A percentile compares a stretch with the other conserved stretches of the same genome.
phyloP scores from a whole-genome alignment of 2,329 filamentous ascomycete species.

The Fusarium multiceps region DNA sequence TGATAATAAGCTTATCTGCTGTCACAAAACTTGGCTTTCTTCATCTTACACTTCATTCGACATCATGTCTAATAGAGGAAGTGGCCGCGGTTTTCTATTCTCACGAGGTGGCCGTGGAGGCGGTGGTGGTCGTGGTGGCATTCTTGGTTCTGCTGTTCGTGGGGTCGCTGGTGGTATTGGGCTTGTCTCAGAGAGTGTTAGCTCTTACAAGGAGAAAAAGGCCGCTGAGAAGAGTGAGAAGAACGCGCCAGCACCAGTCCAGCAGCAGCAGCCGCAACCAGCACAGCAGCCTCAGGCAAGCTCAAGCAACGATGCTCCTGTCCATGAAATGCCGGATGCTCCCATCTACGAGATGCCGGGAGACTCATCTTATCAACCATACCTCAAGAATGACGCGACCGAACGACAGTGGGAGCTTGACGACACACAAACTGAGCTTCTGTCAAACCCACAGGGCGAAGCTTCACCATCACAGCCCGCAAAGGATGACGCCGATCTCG shows the following conservation, averaged over 20 bases:
- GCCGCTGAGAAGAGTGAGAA: conserved; percentile 1
- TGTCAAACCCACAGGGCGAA: neutral
- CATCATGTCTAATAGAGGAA: conserved; percentile 12
- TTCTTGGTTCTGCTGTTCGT: conserved; percentile 14
- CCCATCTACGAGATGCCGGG: neutral
- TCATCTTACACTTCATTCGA: neutral
- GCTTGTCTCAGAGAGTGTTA: conserved; percentile 17
- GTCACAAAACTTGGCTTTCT: neutral
- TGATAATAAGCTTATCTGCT: neutral
- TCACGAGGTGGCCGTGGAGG: conserved; percentile 3
- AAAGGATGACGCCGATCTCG: conserved; percentile 6
- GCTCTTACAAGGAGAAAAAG: conserved; percentile 16
- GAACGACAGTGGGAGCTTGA: conserved; percentile 17
- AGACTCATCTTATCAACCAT: neutral
- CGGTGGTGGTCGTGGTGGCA: neutral
- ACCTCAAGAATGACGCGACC: neutral
- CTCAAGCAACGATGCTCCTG: neutral
- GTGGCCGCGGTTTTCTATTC: conserved; percentile 6
- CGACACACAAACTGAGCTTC: conserved; percentile 12
- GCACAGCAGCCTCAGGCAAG: neutral
- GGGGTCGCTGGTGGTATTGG: conserved; percentile 20
- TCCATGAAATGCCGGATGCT: too few species aligned
- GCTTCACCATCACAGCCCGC: neutral
- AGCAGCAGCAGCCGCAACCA: too few species aligned
- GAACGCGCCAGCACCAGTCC: neutral